A percentile compares a stretch with the other conserved stretches of the same genome.
These are phyloP conservation scores for Cystoderma amianthinum DNA, from an alignment of 768 basidiomycete species.

Conservation along the genomic window DNA sequence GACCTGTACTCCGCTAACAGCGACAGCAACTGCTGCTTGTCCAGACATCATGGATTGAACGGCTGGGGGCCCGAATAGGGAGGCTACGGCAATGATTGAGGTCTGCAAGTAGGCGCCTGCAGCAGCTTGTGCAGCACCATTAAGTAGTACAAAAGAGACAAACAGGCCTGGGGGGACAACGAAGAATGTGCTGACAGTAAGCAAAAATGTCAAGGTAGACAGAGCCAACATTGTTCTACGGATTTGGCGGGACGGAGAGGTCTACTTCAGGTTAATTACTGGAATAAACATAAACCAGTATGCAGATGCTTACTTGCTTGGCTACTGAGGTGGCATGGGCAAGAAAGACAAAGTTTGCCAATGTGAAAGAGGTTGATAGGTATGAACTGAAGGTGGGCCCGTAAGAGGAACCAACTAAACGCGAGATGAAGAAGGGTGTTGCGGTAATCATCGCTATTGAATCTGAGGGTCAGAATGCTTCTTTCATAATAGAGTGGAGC, in stretches of 20 bases:
- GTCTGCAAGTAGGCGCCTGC: constrained; percentile 74
- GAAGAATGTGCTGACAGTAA: constrained; percentile 64
- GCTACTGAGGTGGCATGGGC: constrained; percentile 68
- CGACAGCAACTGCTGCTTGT: constrained; percentile 81
- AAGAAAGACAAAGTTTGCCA: constrained; percentile 61
- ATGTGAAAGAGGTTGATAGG: constrained; percentile 55
- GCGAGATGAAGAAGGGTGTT: constrained; percentile 71
- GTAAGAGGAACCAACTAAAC: constrained; percentile 54
- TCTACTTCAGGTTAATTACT: constrained; percentile 25
- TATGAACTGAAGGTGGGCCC: constrained; percentile 59
- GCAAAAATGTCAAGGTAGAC: constrained; percentile 44
- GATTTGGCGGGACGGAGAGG: constrained; percentile 53
- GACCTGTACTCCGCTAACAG: constrained; percentile 73
- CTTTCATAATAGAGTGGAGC: neutral
- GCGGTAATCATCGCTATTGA: constrained; percentile 79
- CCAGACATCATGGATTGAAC: constrained; percentile 78
- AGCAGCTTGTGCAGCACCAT: constrained; percentile 49
- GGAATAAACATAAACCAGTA: constrained; percentile 2
- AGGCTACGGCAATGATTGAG: constrained; percentile 72
- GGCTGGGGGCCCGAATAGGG: constrained; percentile 66
- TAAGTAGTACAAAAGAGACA: constrained; percentile 58
- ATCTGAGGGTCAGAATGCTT: neutral
- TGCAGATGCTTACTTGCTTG: constrained; percentile 60
- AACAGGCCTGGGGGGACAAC: constrained; percentile 46
- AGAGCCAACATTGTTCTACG: constrained; percentile 43